Percentiles rank a stretch among this genome's conserved stretches.
Evolutionary conservation across 2,329 filamentous ascomycete species (phyloP).

Genomic region (Orbilia blumenaviensis): DNA sequence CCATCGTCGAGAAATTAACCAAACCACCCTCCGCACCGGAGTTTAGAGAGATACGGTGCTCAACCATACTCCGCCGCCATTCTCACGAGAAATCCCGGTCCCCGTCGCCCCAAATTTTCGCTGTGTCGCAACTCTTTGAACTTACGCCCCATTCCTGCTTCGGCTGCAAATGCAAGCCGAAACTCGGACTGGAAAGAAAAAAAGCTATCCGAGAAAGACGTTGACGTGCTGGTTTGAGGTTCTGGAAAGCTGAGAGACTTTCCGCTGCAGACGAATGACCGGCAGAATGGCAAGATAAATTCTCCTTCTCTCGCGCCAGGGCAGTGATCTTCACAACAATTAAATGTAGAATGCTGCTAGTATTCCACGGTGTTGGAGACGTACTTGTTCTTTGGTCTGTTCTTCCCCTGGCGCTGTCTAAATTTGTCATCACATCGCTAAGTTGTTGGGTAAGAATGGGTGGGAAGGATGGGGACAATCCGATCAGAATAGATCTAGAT

Average conservation of each 20-base stretch:
- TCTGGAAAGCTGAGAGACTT: neutral
- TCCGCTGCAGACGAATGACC: constrained; percentile 15
- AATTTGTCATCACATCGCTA: neutral
- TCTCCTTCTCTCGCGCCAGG: constrained; percentile 50
- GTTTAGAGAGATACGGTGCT: constrained; percentile 33
- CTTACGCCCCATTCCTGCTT: constrained; percentile 18
- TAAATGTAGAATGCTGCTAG: constrained; percentile 20
- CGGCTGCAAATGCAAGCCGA: neutral
- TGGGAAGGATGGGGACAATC: neutral
- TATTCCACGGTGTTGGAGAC: constrained; percentile 53
- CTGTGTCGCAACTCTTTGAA: neutral
- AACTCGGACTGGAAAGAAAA: neutral
- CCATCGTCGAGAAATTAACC: constrained; percentile 7
- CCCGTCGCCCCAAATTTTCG: neutral
- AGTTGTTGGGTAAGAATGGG: neutral
- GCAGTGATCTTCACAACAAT: constrained; percentile 55
- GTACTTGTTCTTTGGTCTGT: constrained; percentile 52
- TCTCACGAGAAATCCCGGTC: constrained; percentile 6
- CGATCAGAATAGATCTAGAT: constrained; percentile 38
- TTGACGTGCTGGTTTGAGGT: neutral
- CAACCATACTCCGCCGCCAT: constrained; percentile 33
- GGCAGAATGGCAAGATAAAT: constrained; percentile 20
- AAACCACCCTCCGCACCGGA: neutral
- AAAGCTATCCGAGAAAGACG: neutral
- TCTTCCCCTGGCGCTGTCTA: constrained; percentile 52